Conservation (phyloP, 2,329 filamentous ascomycete genomes). For the Botryotinia calthae region DNA sequence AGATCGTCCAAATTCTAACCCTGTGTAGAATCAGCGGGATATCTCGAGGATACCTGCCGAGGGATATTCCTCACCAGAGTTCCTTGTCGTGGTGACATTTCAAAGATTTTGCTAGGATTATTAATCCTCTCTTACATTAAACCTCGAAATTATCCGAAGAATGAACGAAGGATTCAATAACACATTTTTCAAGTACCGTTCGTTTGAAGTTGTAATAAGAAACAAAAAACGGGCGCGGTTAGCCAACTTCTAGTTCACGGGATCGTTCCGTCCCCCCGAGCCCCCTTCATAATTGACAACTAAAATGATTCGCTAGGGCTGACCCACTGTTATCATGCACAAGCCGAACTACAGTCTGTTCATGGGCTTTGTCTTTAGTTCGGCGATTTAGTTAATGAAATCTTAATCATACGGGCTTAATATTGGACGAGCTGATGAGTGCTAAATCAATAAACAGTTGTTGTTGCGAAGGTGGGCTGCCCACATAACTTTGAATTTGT, state of each 20-base stretch:
- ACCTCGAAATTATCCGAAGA: neutral
- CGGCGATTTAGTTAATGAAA: neutral
- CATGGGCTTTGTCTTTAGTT: neutral
- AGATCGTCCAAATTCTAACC: neutral
- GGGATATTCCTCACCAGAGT: neutral
- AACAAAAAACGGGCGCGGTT: neutral
- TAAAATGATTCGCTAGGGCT: slow-evolving; percentile 2
- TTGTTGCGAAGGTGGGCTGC: neutral
- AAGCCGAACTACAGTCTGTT: slow-evolving; percentile 5
- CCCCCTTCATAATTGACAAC: neutral
- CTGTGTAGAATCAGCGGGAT: neutral
- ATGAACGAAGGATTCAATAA: neutral
- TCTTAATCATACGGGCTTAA: neutral
- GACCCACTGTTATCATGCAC: slow-evolving; percentile 7
- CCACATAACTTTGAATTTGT: neutral
- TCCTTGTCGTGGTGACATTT: neutral
- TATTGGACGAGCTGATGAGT: neutral
- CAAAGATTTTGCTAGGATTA: neutral
- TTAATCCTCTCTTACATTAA: neutral
- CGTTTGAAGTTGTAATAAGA: neutral
- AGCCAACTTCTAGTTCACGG: neutral
- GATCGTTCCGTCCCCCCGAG: neutral
- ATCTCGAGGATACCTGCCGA: neutral
- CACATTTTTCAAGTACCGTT: neutral
- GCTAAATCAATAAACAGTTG: neutral